A percentile compares a stretch with the other conserved stretches of the same genome.
These are phyloP conservation scores for Fraxinus quadrangulata DNA, from an alignment of 257 asterid genomes.

Conservation along the genomic window DNA sequence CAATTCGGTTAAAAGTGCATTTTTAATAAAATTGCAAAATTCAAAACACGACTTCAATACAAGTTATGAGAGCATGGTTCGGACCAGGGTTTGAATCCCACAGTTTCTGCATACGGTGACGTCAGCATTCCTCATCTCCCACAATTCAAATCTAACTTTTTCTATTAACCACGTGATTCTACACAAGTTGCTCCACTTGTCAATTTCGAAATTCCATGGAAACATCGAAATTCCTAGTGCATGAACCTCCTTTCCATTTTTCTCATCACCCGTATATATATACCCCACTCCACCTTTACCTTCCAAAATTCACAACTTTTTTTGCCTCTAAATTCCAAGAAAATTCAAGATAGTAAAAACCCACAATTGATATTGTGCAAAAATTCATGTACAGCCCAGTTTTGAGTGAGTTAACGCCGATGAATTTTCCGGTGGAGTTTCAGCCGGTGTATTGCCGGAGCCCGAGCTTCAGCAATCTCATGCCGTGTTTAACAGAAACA, in stretches of 20 bases:
- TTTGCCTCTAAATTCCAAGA: not conserved
- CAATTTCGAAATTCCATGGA: constrained; percentile 43
- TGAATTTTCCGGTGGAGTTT: constrained; percentile 13
- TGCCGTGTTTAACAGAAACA: constrained; percentile 66
- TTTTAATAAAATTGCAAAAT: no score
- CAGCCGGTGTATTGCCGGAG: constrained; percentile 53
- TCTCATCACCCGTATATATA: constrained; percentile 37
- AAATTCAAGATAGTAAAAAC: constrained; percentile 1
- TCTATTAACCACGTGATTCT: constrained; percentile 44
- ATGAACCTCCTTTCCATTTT: constrained; percentile 31
- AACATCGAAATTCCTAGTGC: constrained; percentile 41
- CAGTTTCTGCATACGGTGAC: not conserved
- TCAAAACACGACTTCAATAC: no score
- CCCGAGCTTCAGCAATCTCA: constrained; percentile 61
- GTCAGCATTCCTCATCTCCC: constrained; percentile 11
- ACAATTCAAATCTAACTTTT: constrained; percentile 1
- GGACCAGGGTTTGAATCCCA: no score
- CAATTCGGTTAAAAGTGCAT: no score
- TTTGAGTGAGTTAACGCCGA: constrained; percentile 36
- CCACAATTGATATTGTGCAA: not conserved
- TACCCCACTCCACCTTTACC: not conserved
- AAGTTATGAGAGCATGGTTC: no score
- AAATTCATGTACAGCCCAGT: constrained; percentile 43
- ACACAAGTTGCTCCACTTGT: constrained; percentile 66
- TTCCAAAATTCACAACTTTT: constrained; percentile 26